Conservation (phyloP, 148 eudicot genomes). For the Selenicereus undatus region DNA sequence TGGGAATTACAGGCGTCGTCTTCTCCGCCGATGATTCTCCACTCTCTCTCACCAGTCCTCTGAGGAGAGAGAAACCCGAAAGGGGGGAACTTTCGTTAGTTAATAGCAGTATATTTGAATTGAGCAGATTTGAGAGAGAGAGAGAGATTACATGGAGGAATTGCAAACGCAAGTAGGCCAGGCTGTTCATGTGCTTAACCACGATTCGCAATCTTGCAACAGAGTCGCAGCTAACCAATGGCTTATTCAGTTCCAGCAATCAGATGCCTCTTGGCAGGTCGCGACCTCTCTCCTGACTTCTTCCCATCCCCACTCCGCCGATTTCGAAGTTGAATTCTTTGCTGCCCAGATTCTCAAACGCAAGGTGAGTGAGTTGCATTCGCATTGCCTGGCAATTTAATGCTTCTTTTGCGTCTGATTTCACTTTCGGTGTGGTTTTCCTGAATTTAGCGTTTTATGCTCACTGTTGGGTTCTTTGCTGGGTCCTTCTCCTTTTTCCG, state of each 20-base stretch:
- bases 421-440: neutral
- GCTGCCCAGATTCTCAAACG: conserved; percentile 97
- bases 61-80: neutral
- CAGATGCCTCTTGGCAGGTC: conserved; percentile 82
- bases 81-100: neutral
- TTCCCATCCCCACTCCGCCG: conserved; percentile 29
- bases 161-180: conserved; percentile 71
- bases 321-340: conserved; percentile 80
- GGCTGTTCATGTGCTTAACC: conserved; percentile 84
- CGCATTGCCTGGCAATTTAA: neutral
- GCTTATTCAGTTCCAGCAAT: conserved; percentile 90
- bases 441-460: neutral
- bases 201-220: conserved; percentile 73
- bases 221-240: conserved; percentile 93
- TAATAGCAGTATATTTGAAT: neutral
- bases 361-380: conserved; percentile 46
- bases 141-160: conserved; percentile 33
- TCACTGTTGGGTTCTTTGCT: neutral
- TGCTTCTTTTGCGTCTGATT: conserved; percentile 6
- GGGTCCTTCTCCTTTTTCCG: neutral
- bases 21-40: conserved; percentile 29
- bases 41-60: neutral
- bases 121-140: neutral
- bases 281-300: conserved; percentile 71
- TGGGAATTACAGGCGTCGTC: conserved; percentile 35